Evolutionary conservation across 441 rosid species (phyloP), one percentile per base, ranked within the genome.

Genomic region (Adansonia gregorii): DNA sequence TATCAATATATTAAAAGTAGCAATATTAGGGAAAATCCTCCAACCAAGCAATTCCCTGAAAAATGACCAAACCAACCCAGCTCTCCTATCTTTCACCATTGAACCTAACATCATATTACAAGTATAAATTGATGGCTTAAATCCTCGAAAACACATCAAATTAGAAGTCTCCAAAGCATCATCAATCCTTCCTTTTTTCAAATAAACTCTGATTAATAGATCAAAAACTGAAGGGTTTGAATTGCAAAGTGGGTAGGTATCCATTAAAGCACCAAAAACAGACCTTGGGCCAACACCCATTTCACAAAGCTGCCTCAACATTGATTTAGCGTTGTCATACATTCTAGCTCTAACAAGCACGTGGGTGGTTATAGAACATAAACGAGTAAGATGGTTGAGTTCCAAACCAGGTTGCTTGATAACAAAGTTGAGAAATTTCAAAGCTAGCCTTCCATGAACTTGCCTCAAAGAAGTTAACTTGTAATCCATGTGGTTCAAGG

Each of bases 221-320:
- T 95, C 98, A 78, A 93, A 95, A 71, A 93, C 91, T 1, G 97
- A 86, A 73, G 98, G 97, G 81, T 90, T 91, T n/a, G 98, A 93
- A 70, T 87, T 90, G 85, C 98, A 95, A 69, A 93, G 84, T 19
- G 90, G 80, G 83, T 93, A 92, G 0, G 98, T 89, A 48, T 80
- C 83, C 94, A 95, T 92, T n/a, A 95, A 79, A 61, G 90, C 84
- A 84, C 75, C 72, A 84, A 95, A 95, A 83, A 85, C 88, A 54
- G 90, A 84, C 63, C 75, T 85, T n/a, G 92, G 78, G 76, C 82
- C 82, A 19, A 76, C 60, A 56, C 87, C 85, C 90, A 86, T 80
- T 46, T 65, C 81, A 41, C 84, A 78, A 39, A 95, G 87, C 74
- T 86, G 88, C 78, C 82, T 71, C 79, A 95, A 82, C 45, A 91